phyloP scores from a whole-genome alignment of 192 early-diverging fungal species.

The Rhizophagus clarus region DNA sequence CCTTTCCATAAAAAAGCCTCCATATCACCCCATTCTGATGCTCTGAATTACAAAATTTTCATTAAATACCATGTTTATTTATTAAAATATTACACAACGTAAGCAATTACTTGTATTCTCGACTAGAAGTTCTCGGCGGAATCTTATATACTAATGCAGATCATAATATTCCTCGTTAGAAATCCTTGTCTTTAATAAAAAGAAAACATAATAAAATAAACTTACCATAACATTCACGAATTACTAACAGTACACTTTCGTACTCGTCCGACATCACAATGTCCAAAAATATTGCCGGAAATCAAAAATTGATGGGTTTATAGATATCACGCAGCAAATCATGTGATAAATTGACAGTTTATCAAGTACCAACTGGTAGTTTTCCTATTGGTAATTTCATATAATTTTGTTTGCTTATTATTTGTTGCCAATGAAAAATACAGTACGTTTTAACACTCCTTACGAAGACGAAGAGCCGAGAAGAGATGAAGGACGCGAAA shows the following conservation, averaged over 20 bases:
- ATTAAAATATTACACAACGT: neutral
- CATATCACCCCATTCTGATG: conserved; percentile 80
- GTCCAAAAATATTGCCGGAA: no score
- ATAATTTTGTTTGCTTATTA: no score
- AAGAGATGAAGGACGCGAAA: neutral
- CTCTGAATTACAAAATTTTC: conserved; percentile 45
- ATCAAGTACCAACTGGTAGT: no score
- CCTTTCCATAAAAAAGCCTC: conserved; percentile 78
- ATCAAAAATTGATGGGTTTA: no score
- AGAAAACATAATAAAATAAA: neutral
- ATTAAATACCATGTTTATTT: neutral
- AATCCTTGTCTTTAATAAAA: neutral
- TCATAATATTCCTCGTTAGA: neutral
- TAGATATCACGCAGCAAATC: neutral
- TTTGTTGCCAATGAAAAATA: conserved; percentile 14
- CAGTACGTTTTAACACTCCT: conserved; percentile 23
- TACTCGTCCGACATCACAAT: conserved; percentile 51
- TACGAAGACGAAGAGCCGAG: conserved; percentile 5
- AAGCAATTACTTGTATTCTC: conserved; percentile 59
- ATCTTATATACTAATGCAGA: conserved; percentile 59
- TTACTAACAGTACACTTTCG: conserved; percentile 77
- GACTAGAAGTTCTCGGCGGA: conserved; percentile 67
- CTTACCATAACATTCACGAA: conserved; percentile 75
- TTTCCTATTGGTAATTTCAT: no score
- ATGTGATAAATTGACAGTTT: neutral